Evolutionary conservation across 305 asterid genomes (phyloP).

Genomic region (Withania somnifera): DNA sequence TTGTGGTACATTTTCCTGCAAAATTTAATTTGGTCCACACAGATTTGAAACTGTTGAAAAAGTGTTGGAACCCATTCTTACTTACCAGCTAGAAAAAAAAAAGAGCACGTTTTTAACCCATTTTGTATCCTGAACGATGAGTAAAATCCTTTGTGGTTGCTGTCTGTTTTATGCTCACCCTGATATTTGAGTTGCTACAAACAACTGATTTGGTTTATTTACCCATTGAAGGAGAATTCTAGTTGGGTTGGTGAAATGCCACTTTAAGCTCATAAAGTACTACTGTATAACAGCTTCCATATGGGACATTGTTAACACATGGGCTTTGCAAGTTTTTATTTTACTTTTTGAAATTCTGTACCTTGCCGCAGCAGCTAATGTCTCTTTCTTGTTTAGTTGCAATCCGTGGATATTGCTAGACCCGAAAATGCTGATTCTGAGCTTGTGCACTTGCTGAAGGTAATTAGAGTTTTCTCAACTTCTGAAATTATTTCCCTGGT

Average conservation of each 20-base stretch:
- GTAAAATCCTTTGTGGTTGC: background rate
- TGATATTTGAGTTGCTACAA: background rate
- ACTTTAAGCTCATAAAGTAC: background rate
- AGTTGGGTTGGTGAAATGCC: background rate
- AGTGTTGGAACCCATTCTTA: background rate
- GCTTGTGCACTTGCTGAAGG: constrained; percentile 76
- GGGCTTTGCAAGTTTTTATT: background rate
- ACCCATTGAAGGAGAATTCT: background rate
- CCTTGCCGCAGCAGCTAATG: constrained; percentile 7
- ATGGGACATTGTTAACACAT: background rate
- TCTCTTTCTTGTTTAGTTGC: constrained; percentile 37
- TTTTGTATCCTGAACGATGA: background rate
- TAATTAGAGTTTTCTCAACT: constrained; percentile 18
- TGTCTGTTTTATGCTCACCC: background rate
- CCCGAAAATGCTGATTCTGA: constrained; percentile 47
- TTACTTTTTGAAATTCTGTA: background rate
- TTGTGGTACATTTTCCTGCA: background rate
- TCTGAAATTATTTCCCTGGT: constrained; percentile 1
- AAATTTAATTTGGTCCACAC: background rate
- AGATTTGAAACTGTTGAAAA: background rate
- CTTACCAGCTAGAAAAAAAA: background rate
- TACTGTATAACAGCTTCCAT: background rate
- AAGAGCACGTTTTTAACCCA: background rate
- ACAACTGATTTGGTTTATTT: background rate
- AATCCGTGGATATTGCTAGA: constrained; percentile 49